These are phyloP conservation scores for Wickerhamiella bombiphila DNA, from an alignment of 805 yeast species.

Conservation along the genomic window DNA sequence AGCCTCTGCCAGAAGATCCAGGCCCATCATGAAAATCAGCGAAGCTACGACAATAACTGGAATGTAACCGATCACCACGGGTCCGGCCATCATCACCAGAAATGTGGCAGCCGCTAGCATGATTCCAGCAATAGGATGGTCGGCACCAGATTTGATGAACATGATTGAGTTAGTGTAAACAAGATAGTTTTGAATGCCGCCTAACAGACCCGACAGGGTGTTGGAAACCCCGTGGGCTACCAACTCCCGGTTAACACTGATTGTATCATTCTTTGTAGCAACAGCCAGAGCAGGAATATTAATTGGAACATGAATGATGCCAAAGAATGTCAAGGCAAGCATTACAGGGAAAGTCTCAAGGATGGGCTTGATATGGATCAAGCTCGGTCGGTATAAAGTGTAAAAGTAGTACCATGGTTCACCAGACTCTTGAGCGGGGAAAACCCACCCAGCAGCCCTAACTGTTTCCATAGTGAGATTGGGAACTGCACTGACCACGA, in stretches of 20 bases:
- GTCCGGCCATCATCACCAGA: constrained; percentile 73
- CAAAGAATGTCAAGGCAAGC: constrained; percentile 92
- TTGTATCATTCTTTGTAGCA: constrained; percentile 59
- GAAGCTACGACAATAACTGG: constrained; percentile 96
- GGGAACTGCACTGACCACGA: constrained; percentile 51
- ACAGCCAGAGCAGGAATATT: constrained; percentile 96
- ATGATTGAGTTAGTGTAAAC: constrained; percentile 89
- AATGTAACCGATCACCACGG: constrained; percentile 80
- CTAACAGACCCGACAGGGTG: constrained; percentile 64
- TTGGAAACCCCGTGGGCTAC: constrained; percentile 93
- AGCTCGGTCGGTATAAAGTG: constrained; percentile 46
- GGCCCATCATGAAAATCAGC: constrained; percentile 76
- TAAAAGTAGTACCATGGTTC: constrained; percentile 88
- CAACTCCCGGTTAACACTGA: constrained; percentile 83
- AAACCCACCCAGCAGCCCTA: constrained; percentile 74
- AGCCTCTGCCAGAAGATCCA: constrained; percentile 79
- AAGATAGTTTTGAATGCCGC: constrained; percentile 85
- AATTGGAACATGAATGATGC: constrained; percentile 90
- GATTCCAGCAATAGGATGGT: constrained; percentile 77
- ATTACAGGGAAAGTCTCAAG: constrained; percentile 69
- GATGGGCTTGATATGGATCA: constrained; percentile 65
- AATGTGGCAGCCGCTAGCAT: constrained; percentile 72
- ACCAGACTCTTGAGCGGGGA: constrained; percentile 43
- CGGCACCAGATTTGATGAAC: constrained; percentile 90
- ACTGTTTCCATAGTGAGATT: constrained; percentile 45